Percentiles rank a stretch among this genome's conserved stretches.
These are phyloP conservation scores for Delonix regia DNA, from an alignment of 306 rosid species.

Conservation along the genomic window DNA sequence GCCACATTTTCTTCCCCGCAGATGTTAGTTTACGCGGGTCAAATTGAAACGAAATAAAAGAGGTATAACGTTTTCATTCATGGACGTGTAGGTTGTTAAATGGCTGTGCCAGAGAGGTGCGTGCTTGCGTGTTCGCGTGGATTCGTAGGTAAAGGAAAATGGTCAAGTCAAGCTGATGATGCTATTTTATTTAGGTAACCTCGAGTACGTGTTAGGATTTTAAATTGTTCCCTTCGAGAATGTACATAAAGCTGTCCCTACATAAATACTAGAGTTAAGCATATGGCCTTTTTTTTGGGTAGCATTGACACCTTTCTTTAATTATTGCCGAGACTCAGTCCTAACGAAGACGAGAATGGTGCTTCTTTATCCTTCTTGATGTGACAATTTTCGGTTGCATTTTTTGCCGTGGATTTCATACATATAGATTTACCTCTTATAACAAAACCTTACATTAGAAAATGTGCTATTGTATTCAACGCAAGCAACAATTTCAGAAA, in stretches of 20 bases:
- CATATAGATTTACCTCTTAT: no score
- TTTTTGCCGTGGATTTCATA: background rate
- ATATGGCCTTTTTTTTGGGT: no score
- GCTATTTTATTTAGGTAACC: background rate
- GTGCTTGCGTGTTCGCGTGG: background rate
- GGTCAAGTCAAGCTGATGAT: background rate
- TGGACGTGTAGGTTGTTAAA: constrained; percentile 35
- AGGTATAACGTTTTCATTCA: background rate
- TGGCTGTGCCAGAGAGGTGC: constrained; percentile 3
- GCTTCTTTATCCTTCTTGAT: background rate
- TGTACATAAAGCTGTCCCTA: background rate
- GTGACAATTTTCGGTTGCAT: background rate
- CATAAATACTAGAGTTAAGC: background rate
- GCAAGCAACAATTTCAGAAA: background rate
- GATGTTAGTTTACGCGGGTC: background rate
- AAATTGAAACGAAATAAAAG: background rate
- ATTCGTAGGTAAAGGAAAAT: background rate
- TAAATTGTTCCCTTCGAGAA: background rate
- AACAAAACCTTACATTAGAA: no score
- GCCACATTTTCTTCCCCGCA: background rate
- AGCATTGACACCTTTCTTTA: background rate
- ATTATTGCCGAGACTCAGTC: background rate
- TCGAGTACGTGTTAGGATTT: background rate
- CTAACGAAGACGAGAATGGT: background rate
- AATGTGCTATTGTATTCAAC: background rate